Base-by-base conservation (phyloP, 192 early-diverging fungal species). In the Rhizoclosmatium sp. region DNA sequence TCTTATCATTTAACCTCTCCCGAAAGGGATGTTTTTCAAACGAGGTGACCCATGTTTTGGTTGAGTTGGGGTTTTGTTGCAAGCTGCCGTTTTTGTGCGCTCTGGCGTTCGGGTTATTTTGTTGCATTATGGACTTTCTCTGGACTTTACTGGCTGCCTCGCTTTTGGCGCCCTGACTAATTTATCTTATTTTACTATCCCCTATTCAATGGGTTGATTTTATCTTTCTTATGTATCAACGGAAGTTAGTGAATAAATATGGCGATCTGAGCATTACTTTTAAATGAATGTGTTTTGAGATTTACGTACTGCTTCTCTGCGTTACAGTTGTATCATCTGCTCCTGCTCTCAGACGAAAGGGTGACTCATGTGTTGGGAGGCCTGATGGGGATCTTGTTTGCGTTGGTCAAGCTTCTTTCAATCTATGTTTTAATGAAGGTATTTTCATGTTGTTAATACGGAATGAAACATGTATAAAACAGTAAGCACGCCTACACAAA, bases 41-140 rank as follows among this genome's bases (percentile, higher is more conserved):
- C 39, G 60, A 62, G 19, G 60, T 19, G 4, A 23, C 7, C 23
- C 23, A 19, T 40, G 4, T 19, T 31, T 62, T 19, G 39, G 60
- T 23, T 40, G 60, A 23, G 9, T 23, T 62, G 7, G 60, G 60
- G 60, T 19, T 21, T 62, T 62, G 16, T 16, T 62, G 60, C 7
- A 31, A 23, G 60, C 60, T 62, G 60, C 60, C 7, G 7, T 62
- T 71, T 2, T 71, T 49, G 49, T 39, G 69, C 39, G 5, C 39
- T 56, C 21, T 71, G 42, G 66, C 4, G 45, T 10, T 46, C 19
- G 48, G 3, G 69, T 46, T 71, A 54, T 71, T 49, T 31, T 4
- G 69, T 71, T 71, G 69, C 51, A 49, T 71, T 71, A 71, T 71
- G 69, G 69, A 71, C 69, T 71, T 71, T 49, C 31, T 31, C 69